These are phyloP conservation scores for Neonectria punicea DNA, from an alignment of 2,329 filamentous ascomycete genomes.

Conservation along the genomic window DNA sequence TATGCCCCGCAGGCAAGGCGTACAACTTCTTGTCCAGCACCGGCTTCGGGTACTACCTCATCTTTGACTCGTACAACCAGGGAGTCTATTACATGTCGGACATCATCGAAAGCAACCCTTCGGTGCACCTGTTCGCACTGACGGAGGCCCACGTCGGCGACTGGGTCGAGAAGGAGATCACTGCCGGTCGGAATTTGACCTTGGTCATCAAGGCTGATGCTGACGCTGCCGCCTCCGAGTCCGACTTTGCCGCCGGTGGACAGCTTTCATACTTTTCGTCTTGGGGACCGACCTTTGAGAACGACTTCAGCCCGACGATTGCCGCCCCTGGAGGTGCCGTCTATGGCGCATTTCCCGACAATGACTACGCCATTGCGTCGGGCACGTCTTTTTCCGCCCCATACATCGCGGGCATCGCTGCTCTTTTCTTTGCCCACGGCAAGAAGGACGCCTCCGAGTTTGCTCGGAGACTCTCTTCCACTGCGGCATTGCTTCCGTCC, in stretches of 20 bases:
- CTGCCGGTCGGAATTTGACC: constrained; percentile 19
- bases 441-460: constrained; percentile 30
- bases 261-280: constrained; percentile 34
- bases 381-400: constrained; percentile 36
- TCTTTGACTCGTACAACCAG: constrained; percentile 34
- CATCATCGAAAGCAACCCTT: neutral
- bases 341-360: constrained; percentile 32
- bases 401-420: constrained; percentile 36
- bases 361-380: constrained; percentile 28
- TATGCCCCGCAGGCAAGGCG: constrained; percentile 1
- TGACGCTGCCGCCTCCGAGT: constrained; percentile 7
- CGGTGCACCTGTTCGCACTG: constrained; percentile 25
- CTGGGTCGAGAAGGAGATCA: constrained; percentile 23
- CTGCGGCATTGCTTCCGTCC: constrained; percentile 23
- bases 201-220: constrained; percentile 26
- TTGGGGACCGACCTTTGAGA: constrained; percentile 37
- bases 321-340: constrained; percentile 33
- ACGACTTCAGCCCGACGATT: constrained; percentile 31
- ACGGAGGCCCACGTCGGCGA: constrained; percentile 25
- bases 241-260: constrained; percentile 22
- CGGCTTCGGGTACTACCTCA: constrained; percentile 27
- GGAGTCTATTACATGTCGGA: constrained; percentile 30
- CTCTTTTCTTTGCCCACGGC: constrained; percentile 29
- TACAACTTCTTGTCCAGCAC: constrained; percentile 3
- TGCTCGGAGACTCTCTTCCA: constrained; percentile 22